phyloP scores from a whole-genome alignment of 2,329 filamentous ascomycete species.

The Hypoxylon sp. region DNA sequence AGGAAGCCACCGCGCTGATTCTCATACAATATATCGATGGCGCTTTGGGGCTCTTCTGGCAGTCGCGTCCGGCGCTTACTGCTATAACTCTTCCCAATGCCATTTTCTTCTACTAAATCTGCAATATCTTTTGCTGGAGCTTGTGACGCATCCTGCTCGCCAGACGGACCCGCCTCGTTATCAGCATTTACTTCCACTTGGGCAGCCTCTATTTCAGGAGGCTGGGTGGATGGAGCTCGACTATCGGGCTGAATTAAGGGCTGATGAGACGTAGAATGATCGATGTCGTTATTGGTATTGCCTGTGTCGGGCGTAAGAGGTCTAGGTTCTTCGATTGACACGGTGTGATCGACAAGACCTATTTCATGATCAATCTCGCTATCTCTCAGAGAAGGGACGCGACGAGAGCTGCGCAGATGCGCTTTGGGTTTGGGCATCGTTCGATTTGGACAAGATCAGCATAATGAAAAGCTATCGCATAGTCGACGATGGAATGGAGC shows the following conservation, averaged over 20 bases:
- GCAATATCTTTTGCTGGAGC: conserved; percentile 22
- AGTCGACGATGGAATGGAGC: conserved; percentile 23
- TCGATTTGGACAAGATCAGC: conserved; percentile 42
- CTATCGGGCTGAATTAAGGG: conserved; percentile 48
- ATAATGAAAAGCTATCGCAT: conserved; percentile 45
- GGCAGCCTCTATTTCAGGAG: conserved; percentile 31
- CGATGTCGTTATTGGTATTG: conserved; percentile 22
- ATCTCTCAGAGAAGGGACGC: conserved; percentile 69
- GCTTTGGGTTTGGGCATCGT: conserved; percentile 59
- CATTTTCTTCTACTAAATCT: conserved; percentile 27
- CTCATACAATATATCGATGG: conserved; percentile 92
- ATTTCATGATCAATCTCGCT: conserved; percentile 81
- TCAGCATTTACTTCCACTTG: conserved; percentile 23
- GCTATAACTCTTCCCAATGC: conserved; percentile 16
- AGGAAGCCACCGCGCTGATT: conserved; percentile 93
- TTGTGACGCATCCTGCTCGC: conserved; percentile 27
- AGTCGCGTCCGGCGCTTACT: conserved; percentile 27
- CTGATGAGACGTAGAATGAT: conserved; percentile 41
- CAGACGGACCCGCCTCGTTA: conserved; percentile 41
- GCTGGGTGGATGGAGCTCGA: conserved; percentile 42
- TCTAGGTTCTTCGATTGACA: conserved; percentile 31
- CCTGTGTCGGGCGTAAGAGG: conserved; percentile 39
- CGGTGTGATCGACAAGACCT: conserved; percentile 72
- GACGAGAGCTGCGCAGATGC: conserved; percentile 66
- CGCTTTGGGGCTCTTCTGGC: conserved; percentile 62